These are phyloP conservation scores for Rhododendron ovatum DNA, from an alignment of 148 eudicot species.

Conservation along the genomic window DNA sequence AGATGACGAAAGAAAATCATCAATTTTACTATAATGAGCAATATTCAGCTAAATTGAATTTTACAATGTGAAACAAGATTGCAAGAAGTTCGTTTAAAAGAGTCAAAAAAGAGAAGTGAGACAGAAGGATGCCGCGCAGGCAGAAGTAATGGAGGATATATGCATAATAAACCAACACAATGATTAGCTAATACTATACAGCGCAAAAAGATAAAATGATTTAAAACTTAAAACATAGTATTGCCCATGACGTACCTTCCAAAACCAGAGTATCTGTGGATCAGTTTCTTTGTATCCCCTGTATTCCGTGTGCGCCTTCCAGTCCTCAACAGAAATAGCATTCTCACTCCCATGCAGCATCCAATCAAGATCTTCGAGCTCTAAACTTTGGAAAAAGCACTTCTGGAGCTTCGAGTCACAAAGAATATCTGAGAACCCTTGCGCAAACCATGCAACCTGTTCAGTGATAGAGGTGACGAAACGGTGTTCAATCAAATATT, in stretches of 20 bases:
- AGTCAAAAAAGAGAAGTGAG: neutral
- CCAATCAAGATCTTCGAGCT: slow-evolving; percentile 74
- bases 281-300: slow-evolving; percentile 66
- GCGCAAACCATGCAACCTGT: slow-evolving; percentile 61
- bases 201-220: neutral
- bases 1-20: neutral
- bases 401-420: slow-evolving; percentile 11
- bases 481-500: slow-evolving; percentile 53
- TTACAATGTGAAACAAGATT: neutral
- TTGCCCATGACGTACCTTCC: slow-evolving; percentile 63
- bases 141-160: neutral
- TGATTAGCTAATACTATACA: neutral
- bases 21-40: neutral
- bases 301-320: slow-evolving; percentile 84
- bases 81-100: neutral
- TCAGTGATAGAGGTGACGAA: slow-evolving; percentile 60
- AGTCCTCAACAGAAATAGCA: slow-evolving; percentile 71
- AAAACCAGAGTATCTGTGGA: slow-evolving; percentile 80
- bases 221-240: neutral
- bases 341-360: slow-evolving; percentile 77
- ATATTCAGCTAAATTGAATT: neutral
- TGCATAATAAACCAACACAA: neutral
- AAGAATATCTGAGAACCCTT: slow-evolving; percentile 76
- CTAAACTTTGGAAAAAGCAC: slow-evolving; percentile 59
- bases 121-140: neutral